Percentiles rank a stretch among this genome's conserved stretches.
Conservation (phyloP, 768 basidiomycete genomes). For the Calocybe indica region DNA sequence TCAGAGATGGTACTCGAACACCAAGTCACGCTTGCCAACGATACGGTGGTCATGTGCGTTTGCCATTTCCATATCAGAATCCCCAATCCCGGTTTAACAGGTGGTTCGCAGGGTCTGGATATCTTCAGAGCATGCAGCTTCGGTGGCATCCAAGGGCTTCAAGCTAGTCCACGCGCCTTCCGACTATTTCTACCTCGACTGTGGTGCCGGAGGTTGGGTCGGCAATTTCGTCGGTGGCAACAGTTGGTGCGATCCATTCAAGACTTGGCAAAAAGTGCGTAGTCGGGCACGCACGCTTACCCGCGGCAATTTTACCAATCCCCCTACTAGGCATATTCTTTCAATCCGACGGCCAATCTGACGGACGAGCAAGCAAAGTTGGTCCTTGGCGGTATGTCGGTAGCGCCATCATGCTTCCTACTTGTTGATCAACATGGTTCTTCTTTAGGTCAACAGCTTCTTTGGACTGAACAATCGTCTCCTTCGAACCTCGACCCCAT, state of each 20-base stretch:
- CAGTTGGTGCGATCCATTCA: conserved; percentile 77
- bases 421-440: background rate
- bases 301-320: background rate
- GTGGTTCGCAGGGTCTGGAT: conserved; percentile 56
- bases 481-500: conserved; percentile 61
- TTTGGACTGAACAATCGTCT: conserved; percentile 73
- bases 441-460: conserved; percentile 49
- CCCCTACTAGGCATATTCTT: conserved; percentile 46
- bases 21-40: conserved; percentile 38
- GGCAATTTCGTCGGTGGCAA: conserved; percentile 41
- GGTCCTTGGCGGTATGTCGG: conserved; percentile 56
- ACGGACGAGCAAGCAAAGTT: conserved; percentile 42
- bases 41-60: conserved; percentile 53
- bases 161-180: conserved; percentile 63
- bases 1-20: conserved; percentile 65
- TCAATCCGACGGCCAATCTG: conserved; percentile 63
- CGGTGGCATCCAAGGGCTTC: conserved; percentile 56
- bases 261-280: conserved; percentile 67
- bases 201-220: conserved; percentile 69
- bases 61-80: background rate
- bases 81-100: conserved; percentile 3
- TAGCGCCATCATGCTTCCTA: background rate
- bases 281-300: background rate
- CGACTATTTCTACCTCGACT: conserved; percentile 80
- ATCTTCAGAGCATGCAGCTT: conserved; percentile 50